Evolutionary conservation across 345 rosid species (phyloP).

Genomic region (Kernera saxatilis): DNA sequence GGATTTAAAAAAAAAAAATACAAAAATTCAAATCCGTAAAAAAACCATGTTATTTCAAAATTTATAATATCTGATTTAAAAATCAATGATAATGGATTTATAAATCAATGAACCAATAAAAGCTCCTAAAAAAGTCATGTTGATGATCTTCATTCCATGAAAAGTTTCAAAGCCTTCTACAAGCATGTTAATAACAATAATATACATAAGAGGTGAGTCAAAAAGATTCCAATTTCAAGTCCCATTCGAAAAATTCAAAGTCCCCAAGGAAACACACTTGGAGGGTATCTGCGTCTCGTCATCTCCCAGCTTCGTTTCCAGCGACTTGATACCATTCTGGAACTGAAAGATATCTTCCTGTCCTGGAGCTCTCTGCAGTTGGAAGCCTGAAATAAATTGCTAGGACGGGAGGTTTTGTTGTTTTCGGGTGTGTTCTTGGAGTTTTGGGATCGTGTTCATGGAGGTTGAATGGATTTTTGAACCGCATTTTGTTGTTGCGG

Average conservation of each 20-base stretch:
- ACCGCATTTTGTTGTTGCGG: slow-evolving; percentile 4
- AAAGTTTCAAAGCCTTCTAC: slow-evolving; percentile 69
- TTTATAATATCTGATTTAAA: too few relatives aligned
- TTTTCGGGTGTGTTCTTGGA: slow-evolving; percentile 47
- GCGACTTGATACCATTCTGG: slow-evolving; percentile 88
- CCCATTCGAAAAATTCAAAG: background rate
- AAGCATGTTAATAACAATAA: slow-evolving; percentile 28
- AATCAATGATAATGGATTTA: too few relatives aligned
- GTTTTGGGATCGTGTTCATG: slow-evolving; percentile 35
- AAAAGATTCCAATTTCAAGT: background rate
- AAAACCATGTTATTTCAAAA: too few relatives aligned
- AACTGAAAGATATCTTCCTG: slow-evolving; percentile 68
- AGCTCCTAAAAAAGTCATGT: too few relatives aligned
- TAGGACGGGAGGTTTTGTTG: slow-evolving; percentile 33
- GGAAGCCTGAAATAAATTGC: slow-evolving; percentile 77
- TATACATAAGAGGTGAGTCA: background rate
- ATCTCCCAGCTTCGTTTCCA: slow-evolving; percentile 51
- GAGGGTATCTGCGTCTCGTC: slow-evolving; percentile 24
- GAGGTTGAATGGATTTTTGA: background rate
- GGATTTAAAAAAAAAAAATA: too few relatives aligned
- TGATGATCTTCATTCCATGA: slow-evolving; percentile 68
- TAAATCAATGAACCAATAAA: too few relatives aligned
- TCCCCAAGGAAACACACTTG: slow-evolving; percentile 34
- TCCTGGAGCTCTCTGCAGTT: slow-evolving; percentile 62
- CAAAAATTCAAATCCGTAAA: too few relatives aligned